These are phyloP conservation scores for Alternaria metachromatica DNA, from an alignment of 2,329 filamentous ascomycete genomes.

Conservation along the genomic window DNA sequence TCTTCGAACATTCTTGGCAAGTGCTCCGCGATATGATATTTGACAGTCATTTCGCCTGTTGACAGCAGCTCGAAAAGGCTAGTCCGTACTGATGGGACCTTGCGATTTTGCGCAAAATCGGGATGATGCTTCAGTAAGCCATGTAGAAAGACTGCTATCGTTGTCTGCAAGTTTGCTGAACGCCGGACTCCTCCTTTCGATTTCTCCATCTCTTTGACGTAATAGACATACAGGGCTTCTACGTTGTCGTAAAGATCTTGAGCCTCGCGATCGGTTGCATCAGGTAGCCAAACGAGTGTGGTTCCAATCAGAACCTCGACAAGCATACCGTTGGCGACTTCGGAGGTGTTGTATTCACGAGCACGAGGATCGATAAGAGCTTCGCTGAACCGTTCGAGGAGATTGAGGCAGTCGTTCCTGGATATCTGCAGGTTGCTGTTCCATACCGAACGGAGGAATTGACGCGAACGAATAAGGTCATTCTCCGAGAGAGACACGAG, in stretches of 20 bases:
- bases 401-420: constrained; percentile 30
- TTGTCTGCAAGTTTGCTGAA: constrained; percentile 71
- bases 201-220: constrained; percentile 69
- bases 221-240: constrained; percentile 79
- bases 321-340: constrained; percentile 47
- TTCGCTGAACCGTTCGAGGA: constrained; percentile 41
- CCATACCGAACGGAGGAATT: constrained; percentile 37
- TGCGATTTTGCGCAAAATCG: constrained; percentile 67
- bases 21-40: constrained; percentile 74
- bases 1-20: constrained; percentile 79
- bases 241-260: constrained; percentile 66
- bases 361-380: constrained; percentile 43
- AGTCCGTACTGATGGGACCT: constrained; percentile 69
- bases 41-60: constrained; percentile 71
- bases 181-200: constrained; percentile 65
- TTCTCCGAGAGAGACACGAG: constrained; percentile 34
- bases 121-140: constrained; percentile 71
- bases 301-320: constrained; percentile 43
- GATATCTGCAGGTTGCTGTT: constrained; percentile 30
- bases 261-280: constrained; percentile 31
- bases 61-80: constrained; percentile 76
- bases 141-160: constrained; percentile 72
- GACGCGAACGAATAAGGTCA: constrained; percentile 41
- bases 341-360: constrained; percentile 47
- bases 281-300: constrained; percentile 32